Conservation (phyloP, 2,329 filamentous ascomycete species). For the Cryphonectria carpinicola region DNA sequence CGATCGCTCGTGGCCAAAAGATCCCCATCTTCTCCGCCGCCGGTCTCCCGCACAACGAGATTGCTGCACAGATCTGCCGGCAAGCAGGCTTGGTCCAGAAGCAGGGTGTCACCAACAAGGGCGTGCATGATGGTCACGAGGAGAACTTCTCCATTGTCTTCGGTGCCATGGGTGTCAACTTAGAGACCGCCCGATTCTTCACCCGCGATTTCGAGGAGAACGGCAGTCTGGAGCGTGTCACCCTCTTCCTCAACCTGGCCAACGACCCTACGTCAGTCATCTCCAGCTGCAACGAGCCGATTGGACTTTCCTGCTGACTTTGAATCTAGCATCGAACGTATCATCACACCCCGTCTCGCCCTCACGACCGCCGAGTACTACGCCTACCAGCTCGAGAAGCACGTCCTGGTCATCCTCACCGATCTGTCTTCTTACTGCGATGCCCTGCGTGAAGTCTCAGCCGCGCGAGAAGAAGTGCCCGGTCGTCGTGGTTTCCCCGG, state of each 20-base stretch:
- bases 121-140: slow-evolving; percentile 92
- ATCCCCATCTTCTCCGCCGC: slow-evolving; percentile 99
- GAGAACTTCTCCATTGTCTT: slow-evolving; percentile 99
- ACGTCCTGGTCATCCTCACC: slow-evolving; percentile 97
- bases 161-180: slow-evolving; percentile 99
- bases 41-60: slow-evolving; percentile 99
- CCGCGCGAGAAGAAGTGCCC: slow-evolving; percentile 96
- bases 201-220: slow-evolving; percentile 99
- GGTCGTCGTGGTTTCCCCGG: slow-evolving; percentile 99
- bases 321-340: slow-evolving; percentile 84
- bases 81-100: slow-evolving; percentile 89
- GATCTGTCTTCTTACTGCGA: slow-evolving; percentile 98
- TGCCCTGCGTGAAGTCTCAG: slow-evolving; percentile 96
- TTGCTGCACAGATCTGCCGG: slow-evolving; percentile 97
- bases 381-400: slow-evolving; percentile 99
- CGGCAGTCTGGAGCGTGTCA: slow-evolving; percentile 95
- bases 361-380: slow-evolving; percentile 99
- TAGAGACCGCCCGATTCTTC: slow-evolving; percentile 98
- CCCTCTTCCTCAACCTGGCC: slow-evolving; percentile 97
- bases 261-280: slow-evolving; percentile 90
- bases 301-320: slow-evolving; percentile 25
- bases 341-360: slow-evolving; percentile 97
- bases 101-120: slow-evolving; percentile 83
- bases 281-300: background rate
- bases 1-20: slow-evolving; percentile 97